These are phyloP conservation scores for Miamiensis avidus DNA, from an alignment of 169 alveolate species.

Conservation along the genomic window DNA sequence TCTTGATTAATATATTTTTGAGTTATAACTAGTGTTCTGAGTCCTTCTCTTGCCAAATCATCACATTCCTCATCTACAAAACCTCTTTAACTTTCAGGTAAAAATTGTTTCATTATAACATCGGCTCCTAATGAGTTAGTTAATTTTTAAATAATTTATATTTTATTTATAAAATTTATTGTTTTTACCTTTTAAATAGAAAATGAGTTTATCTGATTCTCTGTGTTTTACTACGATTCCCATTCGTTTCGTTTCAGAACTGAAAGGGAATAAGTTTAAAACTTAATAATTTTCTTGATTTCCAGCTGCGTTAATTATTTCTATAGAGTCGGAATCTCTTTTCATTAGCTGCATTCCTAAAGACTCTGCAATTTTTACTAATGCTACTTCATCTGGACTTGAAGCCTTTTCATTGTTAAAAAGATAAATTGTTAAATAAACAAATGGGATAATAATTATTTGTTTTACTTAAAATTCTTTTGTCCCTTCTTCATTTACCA, in stretches of 20 bases:
- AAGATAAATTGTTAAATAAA: background rate
- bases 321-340: conserved; percentile 87
- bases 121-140: conserved; percentile 66
- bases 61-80: conserved; percentile 24
- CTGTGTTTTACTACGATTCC: conserved; percentile 93
- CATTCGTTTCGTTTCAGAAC: conserved; percentile 98
- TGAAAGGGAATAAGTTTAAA: conserved; percentile 94
- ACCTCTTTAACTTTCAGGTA: conserved; percentile 53
- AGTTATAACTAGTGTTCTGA: conserved; percentile 81
- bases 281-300: conserved; percentile 82
- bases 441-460: no score
- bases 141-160: conserved; percentile 52
- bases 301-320: conserved; percentile 54
- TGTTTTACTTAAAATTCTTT: conserved; percentile 80
- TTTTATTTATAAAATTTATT: conserved; percentile 95
- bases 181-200: conserved; percentile 55
- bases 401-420: conserved; percentile 73
- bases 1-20: conserved; percentile 49
- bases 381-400: conserved; percentile 99
- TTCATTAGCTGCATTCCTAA: conserved; percentile 89
- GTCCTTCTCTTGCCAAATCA: conserved; percentile 59
- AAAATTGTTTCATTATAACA: conserved; percentile 42
- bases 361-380: conserved; percentile 93
- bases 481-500: conserved; percentile 58
- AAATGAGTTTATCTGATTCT: conserved; percentile 56